Evolutionary conservation across 176 grass and related monocot genomes (phyloP).

Genomic region (Raddia guianensis): DNA sequence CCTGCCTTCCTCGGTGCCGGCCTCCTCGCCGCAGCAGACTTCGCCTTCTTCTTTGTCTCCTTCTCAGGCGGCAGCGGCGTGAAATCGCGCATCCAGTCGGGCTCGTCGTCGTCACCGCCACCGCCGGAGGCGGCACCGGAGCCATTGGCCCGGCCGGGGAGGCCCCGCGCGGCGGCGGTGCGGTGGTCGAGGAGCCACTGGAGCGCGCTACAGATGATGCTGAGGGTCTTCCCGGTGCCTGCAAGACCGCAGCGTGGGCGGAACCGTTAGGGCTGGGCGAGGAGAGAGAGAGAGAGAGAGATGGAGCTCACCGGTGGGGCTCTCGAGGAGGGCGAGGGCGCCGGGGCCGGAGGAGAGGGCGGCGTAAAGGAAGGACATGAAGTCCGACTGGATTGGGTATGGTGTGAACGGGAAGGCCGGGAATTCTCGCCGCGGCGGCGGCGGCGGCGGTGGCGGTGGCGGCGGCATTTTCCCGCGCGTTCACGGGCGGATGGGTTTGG

Average conservation of each 20-base stretch:
- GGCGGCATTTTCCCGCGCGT: conserved; percentile 41
- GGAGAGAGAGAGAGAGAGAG: neutral
- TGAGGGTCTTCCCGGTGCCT: conserved; percentile 97
- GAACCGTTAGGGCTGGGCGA: conserved; percentile 1
- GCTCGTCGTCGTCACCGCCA: conserved; percentile 56
- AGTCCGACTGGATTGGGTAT: conserved; percentile 84
- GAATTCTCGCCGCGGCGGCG: conserved; percentile 55
- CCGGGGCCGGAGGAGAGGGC: conserved; percentile 63
- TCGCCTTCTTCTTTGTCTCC: conserved; percentile 33
- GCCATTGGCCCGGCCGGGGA: neutral
- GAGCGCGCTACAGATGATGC: conserved; percentile 87
- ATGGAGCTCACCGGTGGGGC: conserved; percentile 68
- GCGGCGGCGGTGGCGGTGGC: conserved; percentile 18
- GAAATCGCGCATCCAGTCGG: conserved; percentile 92
- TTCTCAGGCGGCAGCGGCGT: conserved; percentile 47
- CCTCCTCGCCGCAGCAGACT: conserved; percentile 27
- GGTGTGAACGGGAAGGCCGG: conserved; percentile 85
- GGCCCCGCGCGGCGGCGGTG: neutral
- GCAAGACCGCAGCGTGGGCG: neutral
- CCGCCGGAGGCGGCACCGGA: neutral
- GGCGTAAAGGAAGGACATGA: conserved; percentile 87
- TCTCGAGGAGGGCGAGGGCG: conserved; percentile 84
- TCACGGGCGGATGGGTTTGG: neutral
- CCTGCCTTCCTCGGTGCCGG: conserved; percentile 22
- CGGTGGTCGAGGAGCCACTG: conserved; percentile 83